These are phyloP conservation scores for Pyrenophora teres DNA, from an alignment of 2,329 filamentous ascomycete species.

Conservation along the genomic window DNA sequence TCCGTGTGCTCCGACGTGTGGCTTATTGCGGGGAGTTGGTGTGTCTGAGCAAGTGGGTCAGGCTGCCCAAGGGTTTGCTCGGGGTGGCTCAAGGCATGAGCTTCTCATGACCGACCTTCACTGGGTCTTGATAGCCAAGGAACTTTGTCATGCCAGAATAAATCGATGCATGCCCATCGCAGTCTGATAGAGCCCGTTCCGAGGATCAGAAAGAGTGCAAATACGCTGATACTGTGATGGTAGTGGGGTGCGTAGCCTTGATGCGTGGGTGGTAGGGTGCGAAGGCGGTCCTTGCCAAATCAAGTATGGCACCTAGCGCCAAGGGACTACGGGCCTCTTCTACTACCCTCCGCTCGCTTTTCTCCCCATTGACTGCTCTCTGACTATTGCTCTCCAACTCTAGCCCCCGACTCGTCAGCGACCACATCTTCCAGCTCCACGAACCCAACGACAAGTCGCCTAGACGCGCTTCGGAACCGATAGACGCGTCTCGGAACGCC, in stretches of 20 bases:
- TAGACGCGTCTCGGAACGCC: constrained; percentile 46
- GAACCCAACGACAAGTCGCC: constrained; percentile 31
- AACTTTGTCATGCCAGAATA: constrained; percentile 8
- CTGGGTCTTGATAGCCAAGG: constrained; percentile 12
- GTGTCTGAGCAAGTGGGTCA: constrained; percentile 40
- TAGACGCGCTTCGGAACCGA: constrained; percentile 52
- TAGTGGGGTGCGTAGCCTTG: constrained; percentile 35
- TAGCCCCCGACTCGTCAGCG: constrained; percentile 34
- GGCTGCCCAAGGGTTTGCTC: constrained; percentile 33
- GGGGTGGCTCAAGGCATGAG: constrained; percentile 36
- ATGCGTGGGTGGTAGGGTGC: constrained; percentile 34
- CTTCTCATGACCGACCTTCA: constrained; percentile 19
- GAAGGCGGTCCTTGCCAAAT: constrained; percentile 34
- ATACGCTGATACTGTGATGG: constrained; percentile 56
- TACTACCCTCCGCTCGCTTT: constrained; percentile 35
- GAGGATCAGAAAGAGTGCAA: constrained; percentile 69
- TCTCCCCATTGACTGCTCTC: constrained; percentile 42
- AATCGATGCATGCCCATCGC: constrained; percentile 16
- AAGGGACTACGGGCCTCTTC: constrained; percentile 29
- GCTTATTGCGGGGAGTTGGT: constrained; percentile 18
- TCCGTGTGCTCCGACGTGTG: constrained; percentile 11
- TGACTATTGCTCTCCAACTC: constrained; percentile 39
- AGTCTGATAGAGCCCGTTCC: constrained; percentile 13
- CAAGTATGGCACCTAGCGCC: constrained; percentile 28
- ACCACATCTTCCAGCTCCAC: constrained; percentile 34